Base-by-base conservation (phyloP, 768 basidiomycete genomes). In the Scleroderma bovista region DNA sequence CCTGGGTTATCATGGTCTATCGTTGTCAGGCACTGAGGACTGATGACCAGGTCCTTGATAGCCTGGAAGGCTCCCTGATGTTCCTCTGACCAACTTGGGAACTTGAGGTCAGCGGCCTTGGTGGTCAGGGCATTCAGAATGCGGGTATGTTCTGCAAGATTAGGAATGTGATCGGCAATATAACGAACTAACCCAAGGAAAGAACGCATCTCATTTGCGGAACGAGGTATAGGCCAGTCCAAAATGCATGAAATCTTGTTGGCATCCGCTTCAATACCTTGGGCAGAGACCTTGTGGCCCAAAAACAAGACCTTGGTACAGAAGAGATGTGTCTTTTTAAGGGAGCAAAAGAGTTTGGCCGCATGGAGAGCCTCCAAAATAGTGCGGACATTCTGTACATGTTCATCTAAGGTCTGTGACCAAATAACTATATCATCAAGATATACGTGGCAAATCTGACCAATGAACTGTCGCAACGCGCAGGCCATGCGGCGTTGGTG, bases 1-100 rank as follows among this genome's bases (percentile, higher is more conserved):
- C 51, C 43, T 1, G 57, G 56, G 9, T 65, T 47, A 2, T 60
- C 44, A 46, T 73, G 66, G 46, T 72, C 60, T 22, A 72, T 69
- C 0, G 51, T 51, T 0, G 65, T 72, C 0, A 72, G 52, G 41
- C 64, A 69, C 1, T 64, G 51, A 3, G 46, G 32, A 11, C 60
- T 44, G 0, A 56, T 50, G 0, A 66, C 64, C 0, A 69, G 31
- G 0, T 13, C 11, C 37, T 70, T 69, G 36, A 70, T 63, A 0
- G 46, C 48, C 33, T 45, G 40, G 13, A 44, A 48, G 2, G 66
- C 64, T 0, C 22, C 0, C 19, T 29, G 26, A 9, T 29, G 26
- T 29, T 29, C 26, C 9, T 4, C 26, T 29, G 26, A 5, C 26
- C 26, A 29, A 5, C 5, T 4, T 29, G 26, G 26, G 9, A 29